Percentiles rank a stretch among this genome's conserved stretches.
Conservation (phyloP, 345 rosid genomes). For the Eucalyptus cloeziana region DNA sequence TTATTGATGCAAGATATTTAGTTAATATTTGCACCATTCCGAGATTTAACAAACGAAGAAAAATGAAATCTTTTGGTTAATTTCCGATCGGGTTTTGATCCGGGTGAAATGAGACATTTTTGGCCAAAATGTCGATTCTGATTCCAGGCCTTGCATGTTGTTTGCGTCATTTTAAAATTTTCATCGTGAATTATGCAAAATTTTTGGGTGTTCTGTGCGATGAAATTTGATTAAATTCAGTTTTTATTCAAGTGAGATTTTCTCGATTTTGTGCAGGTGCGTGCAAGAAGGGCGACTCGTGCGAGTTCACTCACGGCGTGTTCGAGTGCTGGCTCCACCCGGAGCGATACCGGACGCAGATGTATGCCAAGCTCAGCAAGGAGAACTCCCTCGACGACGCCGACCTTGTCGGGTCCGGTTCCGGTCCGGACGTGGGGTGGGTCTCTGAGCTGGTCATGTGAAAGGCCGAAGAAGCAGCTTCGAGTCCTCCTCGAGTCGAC, state of each 20-base stretch:
- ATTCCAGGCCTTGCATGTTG: no score
- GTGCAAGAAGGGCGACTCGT: slow-evolving; percentile 2
- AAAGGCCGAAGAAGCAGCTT: not conserved
- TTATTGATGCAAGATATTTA: no score
- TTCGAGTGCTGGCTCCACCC: slow-evolving; percentile 93
- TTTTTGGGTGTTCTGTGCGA: not conserved
- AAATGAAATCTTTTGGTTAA: not conserved
- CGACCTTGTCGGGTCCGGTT: slow-evolving; percentile 1
- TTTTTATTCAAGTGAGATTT: not conserved
- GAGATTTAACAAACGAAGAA: not conserved
- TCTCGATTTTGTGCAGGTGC: slow-evolving; percentile 7
- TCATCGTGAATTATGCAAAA: not conserved
- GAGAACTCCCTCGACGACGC: slow-evolving; percentile 34
- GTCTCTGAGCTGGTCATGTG: slow-evolving; percentile 59
- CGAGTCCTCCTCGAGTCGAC: not conserved
- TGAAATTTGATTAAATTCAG: not conserved
- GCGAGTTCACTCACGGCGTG: slow-evolving; percentile 34
- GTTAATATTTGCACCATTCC: not conserved
- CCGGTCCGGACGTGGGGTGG: slow-evolving; percentile 66
- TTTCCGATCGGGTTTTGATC: not conserved
- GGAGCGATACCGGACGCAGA: slow-evolving; percentile 39
- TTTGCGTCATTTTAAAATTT: not conserved
- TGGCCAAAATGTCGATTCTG: not conserved
- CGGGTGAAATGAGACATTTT: not conserved
- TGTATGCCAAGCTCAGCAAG: slow-evolving; percentile 63